Conservation (phyloP, 352 stramenopile species). For the Phytopythium ostracodes region DNA sequence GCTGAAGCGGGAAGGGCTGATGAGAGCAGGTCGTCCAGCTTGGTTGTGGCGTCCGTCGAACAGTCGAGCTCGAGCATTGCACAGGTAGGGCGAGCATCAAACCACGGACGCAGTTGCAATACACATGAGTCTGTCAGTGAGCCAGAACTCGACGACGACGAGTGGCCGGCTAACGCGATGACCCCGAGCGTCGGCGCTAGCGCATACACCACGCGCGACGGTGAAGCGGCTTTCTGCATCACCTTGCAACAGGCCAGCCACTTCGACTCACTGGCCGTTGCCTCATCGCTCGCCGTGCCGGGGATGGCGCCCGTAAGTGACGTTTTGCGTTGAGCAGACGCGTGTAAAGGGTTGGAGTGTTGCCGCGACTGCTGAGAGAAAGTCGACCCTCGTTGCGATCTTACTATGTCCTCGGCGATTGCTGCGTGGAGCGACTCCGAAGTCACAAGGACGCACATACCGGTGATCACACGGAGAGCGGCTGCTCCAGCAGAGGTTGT, state of each 20-base stretch:
- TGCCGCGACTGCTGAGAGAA: background rate
- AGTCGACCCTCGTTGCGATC: background rate
- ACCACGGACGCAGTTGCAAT: conserved; percentile 2
- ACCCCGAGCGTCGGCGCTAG: background rate
- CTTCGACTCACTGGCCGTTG: background rate
- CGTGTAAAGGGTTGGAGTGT: background rate
- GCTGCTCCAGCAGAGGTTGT: background rate
- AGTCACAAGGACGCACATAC: background rate
- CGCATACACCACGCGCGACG: background rate
- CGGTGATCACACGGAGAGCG: background rate
- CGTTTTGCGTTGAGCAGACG: background rate
- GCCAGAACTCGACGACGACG: background rate
- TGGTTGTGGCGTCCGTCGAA: background rate
- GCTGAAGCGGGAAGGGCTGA: background rate
- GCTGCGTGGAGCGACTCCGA: background rate
- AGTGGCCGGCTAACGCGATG: conserved; percentile 2
- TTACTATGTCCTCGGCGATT: background rate
- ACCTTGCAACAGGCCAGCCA: background rate
- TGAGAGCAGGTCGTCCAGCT: background rate
- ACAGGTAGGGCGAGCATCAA: background rate
- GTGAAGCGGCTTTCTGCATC: background rate
- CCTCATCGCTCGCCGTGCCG: background rate
- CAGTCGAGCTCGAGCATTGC: background rate
- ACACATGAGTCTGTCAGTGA: background rate
- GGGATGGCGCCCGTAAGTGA: conserved; percentile 5